Conservation (phyloP, 2,329 filamentous ascomycete species). For the Claviceps sp. region DNA sequence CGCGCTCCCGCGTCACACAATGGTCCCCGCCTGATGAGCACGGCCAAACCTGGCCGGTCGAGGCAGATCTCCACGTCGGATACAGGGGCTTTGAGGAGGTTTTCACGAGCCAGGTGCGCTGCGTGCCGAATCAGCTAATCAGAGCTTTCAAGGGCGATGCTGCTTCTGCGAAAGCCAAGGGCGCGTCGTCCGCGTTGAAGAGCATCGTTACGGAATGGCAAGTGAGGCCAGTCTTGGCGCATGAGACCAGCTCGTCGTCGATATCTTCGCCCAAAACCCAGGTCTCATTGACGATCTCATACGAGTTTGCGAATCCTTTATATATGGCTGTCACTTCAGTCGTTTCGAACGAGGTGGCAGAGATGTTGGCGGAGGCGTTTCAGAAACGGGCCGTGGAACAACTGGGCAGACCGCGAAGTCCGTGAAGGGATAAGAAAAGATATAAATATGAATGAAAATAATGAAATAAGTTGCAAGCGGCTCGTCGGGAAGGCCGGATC, state of each 20-base stretch:
- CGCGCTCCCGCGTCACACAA: slow-evolving; percentile 59
- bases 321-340: slow-evolving; percentile 72
- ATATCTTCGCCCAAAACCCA: slow-evolving; percentile 36
- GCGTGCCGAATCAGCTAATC: slow-evolving; percentile 57
- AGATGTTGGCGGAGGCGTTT: slow-evolving; percentile 86
- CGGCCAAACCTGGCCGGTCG: slow-evolving; percentile 49
- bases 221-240: slow-evolving; percentile 31
- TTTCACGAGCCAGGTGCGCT: slow-evolving; percentile 70
- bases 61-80: slow-evolving; percentile 70
- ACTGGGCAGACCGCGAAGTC: slow-evolving; percentile 7
- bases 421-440: neutral
- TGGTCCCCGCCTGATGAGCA: slow-evolving; percentile 46
- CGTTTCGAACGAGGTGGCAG: slow-evolving; percentile 72
- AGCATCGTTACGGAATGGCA: slow-evolving; percentile 60
- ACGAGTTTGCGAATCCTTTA: slow-evolving; percentile 77
- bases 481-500: too few species aligned
- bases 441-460: neutral
- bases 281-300: slow-evolving; percentile 64
- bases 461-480: neutral
- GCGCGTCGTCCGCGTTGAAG: slow-evolving; percentile 44
- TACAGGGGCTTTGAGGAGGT: slow-evolving; percentile 74
- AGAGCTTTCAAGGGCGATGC: slow-evolving; percentile 58
- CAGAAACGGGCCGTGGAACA: slow-evolving; percentile 57
- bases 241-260: neutral
- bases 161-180: slow-evolving; percentile 28